These are phyloP conservation scores for Thraustochytrium sp. DNA, from an alignment of 352 stramenopile genomes.

Conservation along the genomic window DNA sequence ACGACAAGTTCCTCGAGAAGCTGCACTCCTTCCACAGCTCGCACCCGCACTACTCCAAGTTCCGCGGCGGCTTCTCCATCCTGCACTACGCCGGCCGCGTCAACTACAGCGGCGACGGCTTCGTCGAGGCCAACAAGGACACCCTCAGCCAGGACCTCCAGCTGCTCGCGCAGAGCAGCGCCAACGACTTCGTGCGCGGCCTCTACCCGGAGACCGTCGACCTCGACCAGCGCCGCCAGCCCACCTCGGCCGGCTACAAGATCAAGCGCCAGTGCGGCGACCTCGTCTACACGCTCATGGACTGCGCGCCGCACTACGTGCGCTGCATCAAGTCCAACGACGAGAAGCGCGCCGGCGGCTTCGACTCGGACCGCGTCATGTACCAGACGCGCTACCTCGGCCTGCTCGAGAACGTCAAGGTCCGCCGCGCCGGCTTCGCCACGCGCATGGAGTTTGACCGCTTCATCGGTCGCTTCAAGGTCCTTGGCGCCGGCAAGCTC, in stretches of 20 bases:
- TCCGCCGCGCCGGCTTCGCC: slow-evolving; percentile 52
- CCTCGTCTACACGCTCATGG: slow-evolving; percentile 56
- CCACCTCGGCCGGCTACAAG: slow-evolving; percentile 56
- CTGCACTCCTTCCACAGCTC: slow-evolving; percentile 51
- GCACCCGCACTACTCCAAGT: slow-evolving; percentile 61
- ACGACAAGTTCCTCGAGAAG: slow-evolving; percentile 44
- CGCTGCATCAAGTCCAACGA: slow-evolving; percentile 98
- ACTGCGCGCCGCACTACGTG: slow-evolving; percentile 86
- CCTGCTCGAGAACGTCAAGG: slow-evolving; percentile 53
- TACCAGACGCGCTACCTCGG: slow-evolving; percentile 49
- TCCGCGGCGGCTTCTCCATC: slow-evolving; percentile 76
- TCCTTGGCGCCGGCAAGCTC: slow-evolving; percentile 37
- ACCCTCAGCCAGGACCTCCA: slow-evolving; percentile 82
- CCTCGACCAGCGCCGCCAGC: slow-evolving; percentile 68
- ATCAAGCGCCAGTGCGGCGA: slow-evolving; percentile 53
- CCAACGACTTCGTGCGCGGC: slow-evolving; percentile 63
- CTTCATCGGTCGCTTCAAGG: slow-evolving; percentile 53
- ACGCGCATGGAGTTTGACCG: slow-evolving; percentile 51
- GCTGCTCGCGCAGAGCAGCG: slow-evolving; percentile 64
- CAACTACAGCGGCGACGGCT: slow-evolving; percentile 84
- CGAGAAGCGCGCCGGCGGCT: slow-evolving; percentile 72
- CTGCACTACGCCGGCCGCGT: slow-evolving; percentile 90
- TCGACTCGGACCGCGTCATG: slow-evolving; percentile 76
- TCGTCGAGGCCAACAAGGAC: slow-evolving; percentile 93
- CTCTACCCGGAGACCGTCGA: slow-evolving; percentile 71